phyloP scores from a whole-genome alignment of 768 basidiomycete species.

The Postia placenta region DNA sequence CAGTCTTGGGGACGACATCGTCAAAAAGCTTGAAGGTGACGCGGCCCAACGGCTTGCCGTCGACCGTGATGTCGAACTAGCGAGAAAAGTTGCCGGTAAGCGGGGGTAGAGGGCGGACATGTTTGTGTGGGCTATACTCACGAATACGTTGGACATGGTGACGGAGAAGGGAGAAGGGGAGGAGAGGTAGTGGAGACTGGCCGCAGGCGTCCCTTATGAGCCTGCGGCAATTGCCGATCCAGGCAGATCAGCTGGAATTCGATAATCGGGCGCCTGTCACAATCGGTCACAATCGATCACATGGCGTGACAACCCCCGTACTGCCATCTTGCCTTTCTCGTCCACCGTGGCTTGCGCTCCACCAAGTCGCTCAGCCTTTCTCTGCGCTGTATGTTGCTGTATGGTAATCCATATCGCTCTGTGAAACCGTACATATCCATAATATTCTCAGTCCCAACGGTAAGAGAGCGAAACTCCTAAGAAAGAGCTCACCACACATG shows the following conservation, averaged over 20 bases:
- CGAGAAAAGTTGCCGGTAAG: neutral
- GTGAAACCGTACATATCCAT: no score
- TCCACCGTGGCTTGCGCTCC: constrained; percentile 1
- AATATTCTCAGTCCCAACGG: no score
- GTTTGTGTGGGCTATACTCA: no score
- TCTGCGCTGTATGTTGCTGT: no score
- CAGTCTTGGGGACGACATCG: constrained; percentile 66
- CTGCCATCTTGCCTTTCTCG: neutral
- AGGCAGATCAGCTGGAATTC: constrained; percentile 16
- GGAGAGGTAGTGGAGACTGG: constrained; percentile 12
- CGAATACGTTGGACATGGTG: constrained; percentile 33
- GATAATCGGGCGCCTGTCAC: constrained; percentile 18
- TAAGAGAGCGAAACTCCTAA: no score
- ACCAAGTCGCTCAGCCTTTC: no score
- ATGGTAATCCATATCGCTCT: no score
- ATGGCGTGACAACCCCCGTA: neutral
- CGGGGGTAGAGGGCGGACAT: no score
- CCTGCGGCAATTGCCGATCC: constrained; percentile 19
- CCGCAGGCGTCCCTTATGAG: constrained; percentile 12
- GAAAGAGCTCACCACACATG: no score
- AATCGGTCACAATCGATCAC: constrained; percentile 21
- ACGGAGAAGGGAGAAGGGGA: constrained; percentile 12
- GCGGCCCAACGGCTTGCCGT: constrained; percentile 36
- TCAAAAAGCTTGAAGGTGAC: constrained; percentile 87
- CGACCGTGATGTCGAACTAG: constrained; percentile 65